A percentile compares a stretch with the other conserved stretches of the same genome.
Evolutionary conservation across 208 protist species (phyloP).

Genomic region (Leishmania tarentolae): DNA sequence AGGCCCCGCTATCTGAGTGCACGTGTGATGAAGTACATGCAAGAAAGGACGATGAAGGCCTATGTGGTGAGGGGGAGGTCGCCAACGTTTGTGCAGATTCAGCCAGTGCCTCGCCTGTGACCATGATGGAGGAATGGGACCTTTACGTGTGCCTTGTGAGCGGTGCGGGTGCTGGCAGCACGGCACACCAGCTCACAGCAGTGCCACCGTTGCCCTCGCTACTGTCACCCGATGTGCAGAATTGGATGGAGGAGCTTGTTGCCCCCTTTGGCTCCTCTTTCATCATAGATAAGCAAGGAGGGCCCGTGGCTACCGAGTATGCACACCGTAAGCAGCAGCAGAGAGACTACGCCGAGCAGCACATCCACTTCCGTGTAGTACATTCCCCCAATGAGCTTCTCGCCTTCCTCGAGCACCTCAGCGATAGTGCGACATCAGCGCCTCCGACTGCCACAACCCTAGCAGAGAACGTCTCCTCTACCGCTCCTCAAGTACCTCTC

Average conservation of each 20-base stretch:
- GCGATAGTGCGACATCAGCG: not conserved
- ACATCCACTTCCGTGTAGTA: constrained; percentile 36
- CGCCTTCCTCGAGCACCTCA: constrained; percentile 25
- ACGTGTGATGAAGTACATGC: not conserved
- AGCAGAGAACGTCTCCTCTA: not conserved
- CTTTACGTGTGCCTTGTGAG: constrained; percentile 29
- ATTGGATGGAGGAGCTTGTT: not conserved
- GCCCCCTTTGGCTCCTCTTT: not conserved
- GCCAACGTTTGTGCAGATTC: not conserved
- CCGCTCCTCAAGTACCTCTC: not conserved
- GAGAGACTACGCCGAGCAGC: constrained; percentile 24
- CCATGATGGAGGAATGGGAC: constrained; percentile 27
- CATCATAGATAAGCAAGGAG: not conserved
- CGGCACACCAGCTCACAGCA: not conserved
- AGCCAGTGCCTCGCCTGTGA: not conserved
- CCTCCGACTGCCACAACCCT: not conserved
- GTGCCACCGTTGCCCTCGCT: not conserved
- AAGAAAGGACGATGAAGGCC: not conserved
- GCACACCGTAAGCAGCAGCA: constrained; percentile 11
- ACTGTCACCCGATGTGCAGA: not conserved
- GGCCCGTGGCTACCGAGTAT: not conserved
- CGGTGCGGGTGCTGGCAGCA: constrained; percentile 2
- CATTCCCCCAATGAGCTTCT: constrained; percentile 44
- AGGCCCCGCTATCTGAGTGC: not conserved
- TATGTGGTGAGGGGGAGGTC: not conserved